A percentile compares a stretch with the other conserved stretches of the same genome.
These are phyloP conservation scores for Tuber magnatum DNA, from an alignment of 495 filamentous ascomycete genomes.

Conservation along the genomic window DNA sequence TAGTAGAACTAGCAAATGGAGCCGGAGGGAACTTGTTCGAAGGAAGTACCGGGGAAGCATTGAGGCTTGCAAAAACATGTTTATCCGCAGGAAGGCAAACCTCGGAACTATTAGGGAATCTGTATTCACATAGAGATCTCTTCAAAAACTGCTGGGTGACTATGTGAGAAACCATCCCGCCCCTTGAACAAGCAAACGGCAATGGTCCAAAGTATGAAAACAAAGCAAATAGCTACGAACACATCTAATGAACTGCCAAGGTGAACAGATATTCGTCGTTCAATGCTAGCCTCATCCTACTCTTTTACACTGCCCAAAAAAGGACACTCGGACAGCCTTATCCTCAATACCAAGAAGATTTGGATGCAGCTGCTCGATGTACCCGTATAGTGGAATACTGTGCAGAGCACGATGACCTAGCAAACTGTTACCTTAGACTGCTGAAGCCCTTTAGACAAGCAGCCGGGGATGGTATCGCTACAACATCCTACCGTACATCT, in stretches of 20 bases:
- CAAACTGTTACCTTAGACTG: slow-evolving; percentile 9
- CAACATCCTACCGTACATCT: not conserved
- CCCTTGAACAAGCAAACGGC: not conserved
- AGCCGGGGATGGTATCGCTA: not conserved
- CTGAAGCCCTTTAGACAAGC: slow-evolving; percentile 13
- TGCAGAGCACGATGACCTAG: slow-evolving; percentile 11
- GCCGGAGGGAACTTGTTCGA: not conserved
- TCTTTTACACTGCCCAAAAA: slow-evolving; percentile 14
- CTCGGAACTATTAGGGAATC: slow-evolving; percentile 6
- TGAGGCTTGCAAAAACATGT: slow-evolving; percentile 8
- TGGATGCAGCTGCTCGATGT: slow-evolving; percentile 6
- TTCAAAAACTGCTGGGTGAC: slow-evolving; percentile 18
- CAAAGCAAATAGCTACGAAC: not conserved
- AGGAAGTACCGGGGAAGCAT: slow-evolving; percentile 4
- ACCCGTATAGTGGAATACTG: slow-evolving; percentile 10
- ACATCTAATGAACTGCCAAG: slow-evolving; percentile 3
- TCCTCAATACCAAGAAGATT: slow-evolving; percentile 7
- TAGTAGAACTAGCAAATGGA: slow-evolving; percentile 5
- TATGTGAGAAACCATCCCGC: slow-evolving; percentile 5
- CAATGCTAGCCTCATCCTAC: slow-evolving; percentile 13
- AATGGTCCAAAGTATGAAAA: not conserved
- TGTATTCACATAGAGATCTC: slow-evolving; percentile 10
- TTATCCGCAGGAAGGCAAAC: slow-evolving; percentile 17
- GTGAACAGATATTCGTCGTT: slow-evolving; percentile 16
- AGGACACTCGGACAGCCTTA: slow-evolving; percentile 8